Base-by-base conservation (phyloP, 495 filamentous ascomycete genomes). In the Echria macrotheca region DNA sequence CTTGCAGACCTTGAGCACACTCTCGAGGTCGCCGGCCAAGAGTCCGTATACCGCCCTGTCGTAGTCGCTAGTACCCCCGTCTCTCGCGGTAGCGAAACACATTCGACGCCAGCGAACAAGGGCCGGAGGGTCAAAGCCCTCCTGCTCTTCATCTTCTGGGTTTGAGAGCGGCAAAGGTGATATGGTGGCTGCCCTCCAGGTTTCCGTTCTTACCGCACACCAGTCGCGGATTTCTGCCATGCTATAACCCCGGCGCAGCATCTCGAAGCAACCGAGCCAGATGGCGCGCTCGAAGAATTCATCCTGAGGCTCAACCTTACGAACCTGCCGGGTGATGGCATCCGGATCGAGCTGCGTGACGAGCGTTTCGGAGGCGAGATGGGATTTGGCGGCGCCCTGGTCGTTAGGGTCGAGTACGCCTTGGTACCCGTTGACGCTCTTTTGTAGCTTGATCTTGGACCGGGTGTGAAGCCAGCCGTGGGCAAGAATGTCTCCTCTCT, bases 261-360 rank as follows among this genome's bases (percentile, higher is more conserved):
- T 84, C 64, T 95, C 89, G 73, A 86, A 95, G 64, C 84, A 90
- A 14, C 84, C 82, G 56, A 91, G 71, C 90, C 90, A 96, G 5
- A 90, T 85, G 5, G 89, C 83, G 29, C 80, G 76, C 64, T 99
- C 93, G 44, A 88, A 89, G 52, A 80, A 89, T 43, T 86, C 78
- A 58, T 99, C 93, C 55, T 89, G 78, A 36, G 76, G 77, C 58
- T 91, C 84, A 22, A 97, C 67, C 29, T 70, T 75, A 25, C 83
- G 79, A 23, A 73, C 74, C 66, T 97, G 90, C 41, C 93, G 80
- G 29, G 80, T 82, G 11, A 83, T 73, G 5, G 91, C 87, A 75
- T 99, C 93, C 4, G 94, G 94, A 53, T 99, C 93, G 19, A 99
- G 73, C 58, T 95, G 87, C n/a, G 89, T 94, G 36, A 96, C 76